Base-by-base conservation (phyloP, 345 rosid species). In the Boechera retrofracta region DNA sequence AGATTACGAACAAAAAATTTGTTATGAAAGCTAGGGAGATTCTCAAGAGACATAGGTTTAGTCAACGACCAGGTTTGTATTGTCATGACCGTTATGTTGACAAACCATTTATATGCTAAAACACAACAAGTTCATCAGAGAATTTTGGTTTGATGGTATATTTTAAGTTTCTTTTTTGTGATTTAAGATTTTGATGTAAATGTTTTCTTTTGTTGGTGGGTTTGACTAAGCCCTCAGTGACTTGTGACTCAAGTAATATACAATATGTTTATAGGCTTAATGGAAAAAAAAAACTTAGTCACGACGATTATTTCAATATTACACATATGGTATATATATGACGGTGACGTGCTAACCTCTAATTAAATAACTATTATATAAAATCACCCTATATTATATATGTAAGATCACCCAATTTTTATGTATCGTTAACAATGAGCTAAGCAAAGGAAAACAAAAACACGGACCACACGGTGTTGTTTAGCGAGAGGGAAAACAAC, bases 41-140 rank as follows among this genome's bases (percentile, higher is more conserved):
- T 75, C 82, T 86, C 47, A 81, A 81, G 84, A 75, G n/a, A 16
- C 84, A 79, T 16, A 74, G 67, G n/a, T 86, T 77, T 80, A 77
- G 70, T 45, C 89, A 86, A 78, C 81, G 62, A 67, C 89, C 89
- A 5, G 87, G 89, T 24, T 86, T 86, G 54, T 86, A 86, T 78
- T 86, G 89, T 64, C 52, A 77, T 51, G 85, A 84, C 60, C 31
- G 59, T 55, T 83, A 67, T 66, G 74, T 75, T 65, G 74, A 83
- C 45, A 62, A 69, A 51, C 56, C 85, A n/a, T 86, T 84, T 44
- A 82, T 84, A 52, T 79, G 87, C 44, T 80, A 79, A 77, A 24
- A 24, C 65, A 18, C 26, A 12, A 38, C n/a, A n/a, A 48, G 8
- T 5, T 28, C 16, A 31, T 10, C 41, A 13, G 10, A 31, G 1